These are phyloP conservation scores for Pseudogymnoascus sp. DNA, from an alignment of 2,329 filamentous ascomycete genomes.

Conservation along the genomic window DNA sequence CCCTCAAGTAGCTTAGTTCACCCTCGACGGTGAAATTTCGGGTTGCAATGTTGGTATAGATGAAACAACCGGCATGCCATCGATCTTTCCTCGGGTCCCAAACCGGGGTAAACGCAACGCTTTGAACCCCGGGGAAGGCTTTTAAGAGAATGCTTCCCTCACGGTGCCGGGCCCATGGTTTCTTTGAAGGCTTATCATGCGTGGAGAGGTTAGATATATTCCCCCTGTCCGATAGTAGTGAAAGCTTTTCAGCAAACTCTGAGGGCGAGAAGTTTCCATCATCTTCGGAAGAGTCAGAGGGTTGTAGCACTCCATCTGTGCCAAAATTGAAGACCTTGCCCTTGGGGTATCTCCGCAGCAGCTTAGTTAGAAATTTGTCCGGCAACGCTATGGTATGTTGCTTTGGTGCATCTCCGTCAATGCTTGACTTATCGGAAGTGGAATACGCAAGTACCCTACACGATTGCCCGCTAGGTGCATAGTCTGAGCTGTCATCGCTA, in stretches of 20 bases:
- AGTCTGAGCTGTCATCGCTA: slow-evolving; percentile 21
- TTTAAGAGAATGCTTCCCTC: slow-evolving; percentile 29
- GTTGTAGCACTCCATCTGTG: slow-evolving; percentile 22
- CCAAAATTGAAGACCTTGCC: slow-evolving; percentile 28
- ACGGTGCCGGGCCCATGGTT: neutral
- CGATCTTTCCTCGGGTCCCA: slow-evolving; percentile 40
- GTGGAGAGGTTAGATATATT: neutral
- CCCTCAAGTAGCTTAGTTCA: slow-evolving; percentile 21
- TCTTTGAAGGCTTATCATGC: neutral
- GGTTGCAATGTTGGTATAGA: slow-evolving; percentile 23
- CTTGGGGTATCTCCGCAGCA: slow-evolving; percentile 28
- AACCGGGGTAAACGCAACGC: slow-evolving; percentile 40
- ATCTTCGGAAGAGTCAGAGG: slow-evolving; percentile 22
- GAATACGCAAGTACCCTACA: slow-evolving; percentile 23
- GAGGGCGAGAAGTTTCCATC: neutral
- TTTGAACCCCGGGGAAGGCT: slow-evolving; percentile 38
- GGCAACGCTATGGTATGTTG: slow-evolving; percentile 19
- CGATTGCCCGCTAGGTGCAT: neutral
- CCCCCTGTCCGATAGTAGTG: neutral
- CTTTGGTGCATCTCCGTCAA: slow-evolving; percentile 21
- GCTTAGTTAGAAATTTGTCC: slow-evolving; percentile 21
- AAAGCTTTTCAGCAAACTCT: neutral
- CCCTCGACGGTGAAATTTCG: slow-evolving; percentile 22
- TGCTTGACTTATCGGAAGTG: slow-evolving; percentile 22
- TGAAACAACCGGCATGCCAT: slow-evolving; percentile 43